Evolutionary conservation across 2,329 filamentous ascomycete genomes (phyloP), one percentile per base, ranked within the genome.

Genomic region (Fusarium torulosum): DNA sequence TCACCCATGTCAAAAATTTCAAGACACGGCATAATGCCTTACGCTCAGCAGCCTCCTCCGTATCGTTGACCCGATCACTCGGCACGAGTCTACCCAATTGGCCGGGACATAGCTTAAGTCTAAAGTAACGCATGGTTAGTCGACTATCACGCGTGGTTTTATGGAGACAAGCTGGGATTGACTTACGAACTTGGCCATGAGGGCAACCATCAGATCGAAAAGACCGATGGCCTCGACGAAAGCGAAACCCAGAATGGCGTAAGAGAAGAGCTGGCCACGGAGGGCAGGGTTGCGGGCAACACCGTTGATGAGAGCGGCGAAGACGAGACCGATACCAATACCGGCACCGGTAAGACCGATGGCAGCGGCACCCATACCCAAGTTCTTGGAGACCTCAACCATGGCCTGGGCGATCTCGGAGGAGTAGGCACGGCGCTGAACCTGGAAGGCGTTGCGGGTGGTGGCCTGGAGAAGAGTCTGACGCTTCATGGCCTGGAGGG

Each of bases 271-370:
- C 89, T 96, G 93, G 82, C 92, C 93, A 86, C 92, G 91, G 86
- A 96, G 92, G 80, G 91, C 91, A 79, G 93, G 93, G 92, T 97
- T 97, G 86, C 93, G 92, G 86, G 93, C 92, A 82, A 96, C 92
- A 85, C 90, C 90, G 84, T 92, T 90, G 80, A 96, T 88, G 81
- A 96, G 92, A 79, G 92, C 90, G 80, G 91, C 92, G 89, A 96
- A 96, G 81, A 96, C 93, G 80, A 95, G 90, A 88, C 93, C 93
- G 84, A 96, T 96, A 92, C 93, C 93, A 83, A 96, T 93, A 93
- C 92, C 91, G 80, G 92, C 91, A 91, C 91, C 91, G 80, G 91
- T 92, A 79, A 96, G 91, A 91, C 93, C 93, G 80, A 96, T 94
- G 86, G 93, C 93, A 79, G 93, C 93, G 76, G 90, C 86, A 84